Evolutionary conservation across 1,139 yeast genomes (phyloP).

Genomic region (Pichia sp.): DNA sequence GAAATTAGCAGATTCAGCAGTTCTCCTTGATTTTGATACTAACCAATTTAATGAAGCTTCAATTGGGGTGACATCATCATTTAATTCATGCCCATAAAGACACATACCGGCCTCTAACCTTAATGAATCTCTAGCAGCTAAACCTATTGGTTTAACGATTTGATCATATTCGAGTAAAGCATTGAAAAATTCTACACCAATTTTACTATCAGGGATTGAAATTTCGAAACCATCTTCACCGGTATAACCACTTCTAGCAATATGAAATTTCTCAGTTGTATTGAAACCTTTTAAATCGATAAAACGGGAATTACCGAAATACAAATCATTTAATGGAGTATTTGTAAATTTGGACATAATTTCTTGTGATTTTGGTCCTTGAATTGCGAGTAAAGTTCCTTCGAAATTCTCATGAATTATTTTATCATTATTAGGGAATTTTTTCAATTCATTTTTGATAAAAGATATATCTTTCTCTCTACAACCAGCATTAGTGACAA

Average conservation of each 20-base stretch:
- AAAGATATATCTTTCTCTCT: conserved; percentile 71
- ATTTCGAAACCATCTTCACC: conserved; percentile 98
- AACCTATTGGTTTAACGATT: conserved; percentile 77
- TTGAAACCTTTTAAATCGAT: conserved; percentile 42
- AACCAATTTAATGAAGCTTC: conserved; percentile 89
- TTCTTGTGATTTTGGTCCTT: conserved; percentile 77
- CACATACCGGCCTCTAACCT: conserved; percentile 98
- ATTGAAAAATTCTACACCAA: conserved; percentile 57
- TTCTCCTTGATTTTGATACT: conserved; percentile 72
- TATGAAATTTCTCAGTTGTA: conserved; percentile 43
- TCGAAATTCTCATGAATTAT: conserved; percentile 59
- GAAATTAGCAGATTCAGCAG: conserved; percentile 39
- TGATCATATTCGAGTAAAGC: conserved; percentile 45
- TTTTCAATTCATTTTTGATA: conserved; percentile 43
- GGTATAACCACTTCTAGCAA: conserved; percentile 93
- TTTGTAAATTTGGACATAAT: conserved; percentile 59
- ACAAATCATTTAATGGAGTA: conserved; percentile 50
- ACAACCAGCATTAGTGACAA: conserved; percentile 97
- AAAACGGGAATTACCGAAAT: conserved; percentile 67
- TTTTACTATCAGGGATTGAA: conserved; percentile 57
- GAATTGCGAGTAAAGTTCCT: conserved; percentile 79
- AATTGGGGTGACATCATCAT: conserved; percentile 75
- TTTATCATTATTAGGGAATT: conserved; percentile 33
- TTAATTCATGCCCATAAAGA: conserved; percentile 86
- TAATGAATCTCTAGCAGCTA: conserved; percentile 94